Conservation (phyloP, 176 grass and related monocot genomes). For the Ensete ventricosum region DNA sequence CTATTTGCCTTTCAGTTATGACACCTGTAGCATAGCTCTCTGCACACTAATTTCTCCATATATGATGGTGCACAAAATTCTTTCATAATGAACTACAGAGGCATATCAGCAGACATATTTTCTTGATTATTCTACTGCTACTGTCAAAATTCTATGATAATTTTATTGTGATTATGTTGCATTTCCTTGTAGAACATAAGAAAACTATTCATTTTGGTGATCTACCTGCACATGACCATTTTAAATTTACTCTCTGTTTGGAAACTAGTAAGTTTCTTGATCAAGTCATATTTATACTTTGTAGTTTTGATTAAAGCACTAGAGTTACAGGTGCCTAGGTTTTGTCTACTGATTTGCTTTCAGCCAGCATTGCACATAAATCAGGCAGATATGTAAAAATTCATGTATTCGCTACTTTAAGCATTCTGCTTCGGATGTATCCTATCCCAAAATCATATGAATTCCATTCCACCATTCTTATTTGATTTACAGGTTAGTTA, state of each 20-base stretch:
- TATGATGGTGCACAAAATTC: background rate
- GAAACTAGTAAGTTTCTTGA: background rate
- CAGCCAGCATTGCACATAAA: background rate
- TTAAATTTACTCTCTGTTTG: background rate
- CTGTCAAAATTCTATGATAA: background rate
- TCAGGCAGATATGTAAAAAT: background rate
- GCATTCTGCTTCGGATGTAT: background rate
- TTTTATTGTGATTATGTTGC: background rate
- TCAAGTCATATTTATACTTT: background rate
- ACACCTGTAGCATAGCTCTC: slow-evolving; percentile 1
- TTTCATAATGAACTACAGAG: background rate
- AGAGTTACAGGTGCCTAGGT: background rate
- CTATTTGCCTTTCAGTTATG: background rate
- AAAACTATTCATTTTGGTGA: background rate
- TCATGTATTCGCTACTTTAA: background rate
- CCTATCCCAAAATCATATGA: background rate
- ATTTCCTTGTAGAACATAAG: background rate
- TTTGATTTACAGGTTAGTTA: background rate
- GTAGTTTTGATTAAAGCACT: background rate
- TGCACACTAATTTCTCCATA: background rate
- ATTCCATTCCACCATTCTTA: background rate
- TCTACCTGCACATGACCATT: background rate
- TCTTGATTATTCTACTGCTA: background rate
- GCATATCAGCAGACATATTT: background rate
- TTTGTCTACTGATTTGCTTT: background rate